Evolutionary conservation across 2,329 filamentous ascomycete species (phyloP).

Genomic region (Aspergillus intermedius): DNA sequence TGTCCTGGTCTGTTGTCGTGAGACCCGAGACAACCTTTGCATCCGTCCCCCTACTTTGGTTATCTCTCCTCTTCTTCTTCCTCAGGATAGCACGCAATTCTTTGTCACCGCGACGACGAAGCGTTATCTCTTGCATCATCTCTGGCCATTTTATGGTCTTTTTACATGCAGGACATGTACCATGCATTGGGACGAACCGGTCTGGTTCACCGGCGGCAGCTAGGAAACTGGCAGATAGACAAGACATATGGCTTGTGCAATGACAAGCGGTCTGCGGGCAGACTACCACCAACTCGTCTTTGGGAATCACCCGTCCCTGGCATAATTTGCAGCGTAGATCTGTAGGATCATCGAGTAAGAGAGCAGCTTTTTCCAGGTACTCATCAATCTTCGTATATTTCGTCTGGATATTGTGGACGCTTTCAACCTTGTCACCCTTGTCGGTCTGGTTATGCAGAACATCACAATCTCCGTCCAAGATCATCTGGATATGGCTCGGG

Average conservation of each 20-base stretch:
- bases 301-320: constrained; percentile 28
- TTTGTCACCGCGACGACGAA: constrained; percentile 63
- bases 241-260: constrained; percentile 49
- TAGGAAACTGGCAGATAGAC: constrained; percentile 49
- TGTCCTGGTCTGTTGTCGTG: constrained; percentile 5
- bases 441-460: constrained; percentile 1
- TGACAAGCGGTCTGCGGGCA: constrained; percentile 47
- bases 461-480: constrained; percentile 43
- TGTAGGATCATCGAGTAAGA: constrained; percentile 33
- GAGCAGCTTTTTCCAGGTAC: constrained; percentile 48
- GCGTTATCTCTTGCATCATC: constrained; percentile 74
- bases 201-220: constrained; percentile 30
- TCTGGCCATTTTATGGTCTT: constrained; percentile 61
- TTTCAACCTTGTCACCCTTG: constrained; percentile 24
- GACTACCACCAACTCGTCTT: constrained; percentile 41
- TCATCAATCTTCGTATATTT: constrained; percentile 46
- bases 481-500: constrained; percentile 46
- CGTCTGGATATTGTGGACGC: constrained; percentile 44
- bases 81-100: constrained; percentile 61
- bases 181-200: constrained; percentile 59
- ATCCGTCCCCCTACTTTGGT: constrained; percentile 16
- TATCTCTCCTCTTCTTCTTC: constrained; percentile 45
- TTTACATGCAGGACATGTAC: constrained; percentile 65
- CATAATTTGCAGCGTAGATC: constrained; percentile 47
- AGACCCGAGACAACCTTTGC: background rate